These are phyloP conservation scores for Apiospora pterosperma DNA, from an alignment of 2,329 filamentous ascomycete species.

Conservation along the genomic window DNA sequence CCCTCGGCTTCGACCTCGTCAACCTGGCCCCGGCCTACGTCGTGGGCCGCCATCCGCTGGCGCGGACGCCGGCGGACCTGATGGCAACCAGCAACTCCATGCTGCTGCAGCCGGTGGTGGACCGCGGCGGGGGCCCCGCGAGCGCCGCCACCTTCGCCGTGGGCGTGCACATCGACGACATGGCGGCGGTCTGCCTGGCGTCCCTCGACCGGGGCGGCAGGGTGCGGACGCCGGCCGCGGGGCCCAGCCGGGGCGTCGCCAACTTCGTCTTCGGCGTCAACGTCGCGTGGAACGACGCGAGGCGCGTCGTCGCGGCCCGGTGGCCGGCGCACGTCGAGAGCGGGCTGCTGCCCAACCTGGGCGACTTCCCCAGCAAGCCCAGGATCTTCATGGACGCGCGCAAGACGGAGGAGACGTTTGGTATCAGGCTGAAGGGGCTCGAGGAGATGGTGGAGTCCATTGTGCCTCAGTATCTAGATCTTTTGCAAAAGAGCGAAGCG, in stretches of 20 bases:
- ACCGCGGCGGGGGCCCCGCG: neutral
- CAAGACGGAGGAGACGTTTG: slow-evolving; percentile 4
- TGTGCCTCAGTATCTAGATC: slow-evolving; percentile 12
- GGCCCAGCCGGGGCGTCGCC: slow-evolving; percentile 8
- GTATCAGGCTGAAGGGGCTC: slow-evolving; percentile 8
- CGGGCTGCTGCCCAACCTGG: slow-evolving; percentile 9
- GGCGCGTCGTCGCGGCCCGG: slow-evolving; percentile 4
- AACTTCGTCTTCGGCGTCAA: slow-evolving; percentile 3
- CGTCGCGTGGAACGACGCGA: slow-evolving; percentile 10
- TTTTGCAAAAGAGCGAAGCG: slow-evolving; percentile 7
- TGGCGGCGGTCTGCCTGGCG: slow-evolving; percentile 1
- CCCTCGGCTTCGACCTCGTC: slow-evolving; percentile 11
- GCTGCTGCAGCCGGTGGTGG: slow-evolving; percentile 5
- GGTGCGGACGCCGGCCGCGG: slow-evolving; percentile 9
- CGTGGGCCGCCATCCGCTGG: slow-evolving; percentile 10
- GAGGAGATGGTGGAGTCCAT: slow-evolving; percentile 9
- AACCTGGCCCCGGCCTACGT: slow-evolving; percentile 11
- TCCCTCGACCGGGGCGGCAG: slow-evolving; percentile 6
- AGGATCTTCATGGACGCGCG: slow-evolving; percentile 1
- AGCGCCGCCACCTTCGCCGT: slow-evolving; percentile 4
- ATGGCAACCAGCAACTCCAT: slow-evolving; percentile 9
- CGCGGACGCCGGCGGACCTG: slow-evolving; percentile 6
- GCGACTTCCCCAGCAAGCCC: slow-evolving; percentile 11
- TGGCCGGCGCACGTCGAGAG: slow-evolving; percentile 13
- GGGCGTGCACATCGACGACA: slow-evolving; percentile 5